These are phyloP conservation scores for Symbiodinium natans DNA, from an alignment of 73 alveolate species.

Conservation along the genomic window DNA sequence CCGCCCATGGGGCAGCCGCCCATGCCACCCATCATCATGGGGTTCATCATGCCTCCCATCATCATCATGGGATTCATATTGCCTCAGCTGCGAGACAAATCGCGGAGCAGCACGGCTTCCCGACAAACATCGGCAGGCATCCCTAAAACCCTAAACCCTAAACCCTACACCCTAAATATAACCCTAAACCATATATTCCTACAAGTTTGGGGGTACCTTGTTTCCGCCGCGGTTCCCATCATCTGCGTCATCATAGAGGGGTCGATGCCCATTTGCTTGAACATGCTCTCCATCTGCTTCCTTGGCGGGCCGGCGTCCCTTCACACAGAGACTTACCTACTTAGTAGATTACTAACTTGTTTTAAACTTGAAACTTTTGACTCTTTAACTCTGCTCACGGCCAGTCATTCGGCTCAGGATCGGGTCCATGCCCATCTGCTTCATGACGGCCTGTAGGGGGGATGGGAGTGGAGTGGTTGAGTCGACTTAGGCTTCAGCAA, in stretches of 20 bases:
- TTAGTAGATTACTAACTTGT: no score
- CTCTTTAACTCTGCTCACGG: no score
- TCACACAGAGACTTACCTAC: no score
- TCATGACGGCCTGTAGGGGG: slow-evolving; percentile 52
- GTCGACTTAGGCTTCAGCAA: no score
- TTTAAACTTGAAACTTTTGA: no score
- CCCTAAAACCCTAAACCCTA: no score
- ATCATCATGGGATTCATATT: slow-evolving; percentile 78
- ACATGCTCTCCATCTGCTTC: slow-evolving; percentile 50
- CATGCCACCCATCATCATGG: slow-evolving; percentile 93
- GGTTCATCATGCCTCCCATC: slow-evolving; percentile 83
- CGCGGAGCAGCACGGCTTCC: no score
- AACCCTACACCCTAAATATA: no score
- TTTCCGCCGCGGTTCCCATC: slow-evolving; percentile 53
- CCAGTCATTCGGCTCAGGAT: background rate
- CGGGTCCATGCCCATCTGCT: slow-evolving; percentile 93
- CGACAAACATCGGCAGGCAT: no score
- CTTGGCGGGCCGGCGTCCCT: no score
- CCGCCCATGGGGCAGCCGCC: slow-evolving; percentile 35
- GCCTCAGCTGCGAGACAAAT: slow-evolving; percentile 41
- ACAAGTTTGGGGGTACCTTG: background rate
- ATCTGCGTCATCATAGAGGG: slow-evolving; percentile 52
- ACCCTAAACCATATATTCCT: no score
- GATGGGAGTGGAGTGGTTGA: background rate
- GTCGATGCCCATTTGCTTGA: slow-evolving; percentile 89